Conservation (phyloP, 2,329 filamentous ascomycete species). For the Ophiobolus disseminans region DNA sequence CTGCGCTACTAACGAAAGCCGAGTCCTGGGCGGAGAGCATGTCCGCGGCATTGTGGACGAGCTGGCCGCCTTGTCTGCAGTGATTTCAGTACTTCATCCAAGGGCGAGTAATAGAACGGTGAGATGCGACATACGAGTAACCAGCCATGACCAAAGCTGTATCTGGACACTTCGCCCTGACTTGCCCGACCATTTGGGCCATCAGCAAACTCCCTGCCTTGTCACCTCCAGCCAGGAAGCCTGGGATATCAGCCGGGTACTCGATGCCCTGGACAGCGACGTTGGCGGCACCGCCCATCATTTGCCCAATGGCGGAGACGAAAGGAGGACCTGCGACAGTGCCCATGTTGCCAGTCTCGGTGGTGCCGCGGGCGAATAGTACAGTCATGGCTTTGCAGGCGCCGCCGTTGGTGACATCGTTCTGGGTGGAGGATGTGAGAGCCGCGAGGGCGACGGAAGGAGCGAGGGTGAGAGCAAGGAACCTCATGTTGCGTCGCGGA, state of each 20-base stretch:
- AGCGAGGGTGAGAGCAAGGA: constrained; percentile 16
- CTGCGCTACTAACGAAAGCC: constrained; percentile 33
- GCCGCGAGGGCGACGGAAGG: constrained; percentile 20
- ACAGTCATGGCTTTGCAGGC: constrained; percentile 58
- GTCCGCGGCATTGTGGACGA: constrained; percentile 55
- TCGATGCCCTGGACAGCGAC: constrained; percentile 63
- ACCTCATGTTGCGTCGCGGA: constrained; percentile 21
- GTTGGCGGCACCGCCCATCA: constrained; percentile 51
- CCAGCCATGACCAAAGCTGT: constrained; percentile 58
- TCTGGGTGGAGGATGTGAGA: constrained; percentile 31
- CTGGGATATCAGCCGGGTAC: constrained; percentile 57
- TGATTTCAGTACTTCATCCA: constrained; percentile 3
- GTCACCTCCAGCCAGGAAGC: constrained; percentile 58
- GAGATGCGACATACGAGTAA: constrained; percentile 53
- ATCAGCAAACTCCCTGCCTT: constrained; percentile 53
- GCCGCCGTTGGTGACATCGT: constrained; percentile 36
- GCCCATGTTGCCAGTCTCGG: constrained; percentile 62
- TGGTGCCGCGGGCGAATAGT: constrained; percentile 65
- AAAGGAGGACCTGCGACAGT: constrained; percentile 59
- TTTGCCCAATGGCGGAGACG: constrained; percentile 53
- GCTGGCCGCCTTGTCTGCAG: constrained; percentile 48
- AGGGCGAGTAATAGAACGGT: too few species aligned
- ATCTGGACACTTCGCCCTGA: constrained; percentile 52
- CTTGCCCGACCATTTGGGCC: constrained; percentile 51
- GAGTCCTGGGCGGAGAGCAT: constrained; percentile 33